phyloP scores from a whole-genome alignment of 2,329 filamentous ascomycete species.

The Paraconiothyrium sp. region DNA sequence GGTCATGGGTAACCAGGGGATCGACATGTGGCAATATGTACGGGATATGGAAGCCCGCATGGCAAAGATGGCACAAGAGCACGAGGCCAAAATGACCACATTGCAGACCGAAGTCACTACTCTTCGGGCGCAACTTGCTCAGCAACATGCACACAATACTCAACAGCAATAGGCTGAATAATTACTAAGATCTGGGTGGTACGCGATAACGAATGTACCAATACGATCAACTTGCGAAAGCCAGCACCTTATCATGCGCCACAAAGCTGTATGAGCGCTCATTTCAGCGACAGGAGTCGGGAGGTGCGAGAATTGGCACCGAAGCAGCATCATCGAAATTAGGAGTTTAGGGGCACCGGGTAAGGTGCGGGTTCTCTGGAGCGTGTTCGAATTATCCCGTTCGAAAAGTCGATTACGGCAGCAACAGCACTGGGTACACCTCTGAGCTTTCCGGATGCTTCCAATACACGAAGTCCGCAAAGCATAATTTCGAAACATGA shows the following conservation, averaged over 20 bases:
- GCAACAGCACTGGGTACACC: neutral
- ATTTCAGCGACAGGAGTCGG: conserved; percentile 17
- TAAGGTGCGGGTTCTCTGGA: neutral
- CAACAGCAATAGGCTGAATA: conserved; percentile 17
- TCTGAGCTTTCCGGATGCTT: neutral
- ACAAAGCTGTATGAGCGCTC: conserved; percentile 13
- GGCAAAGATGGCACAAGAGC: conserved; percentile 58
- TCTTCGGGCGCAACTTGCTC: conserved; percentile 49
- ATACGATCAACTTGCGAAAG: conserved; percentile 14
- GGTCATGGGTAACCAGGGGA: conserved; percentile 64
- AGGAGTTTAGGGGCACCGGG: conserved; percentile 6
- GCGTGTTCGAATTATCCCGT: neutral
- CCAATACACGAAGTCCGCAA: neutral
- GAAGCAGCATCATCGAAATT: conserved; percentile 20
- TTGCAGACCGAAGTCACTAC: conserved; percentile 57
- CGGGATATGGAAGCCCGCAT: conserved; percentile 70
- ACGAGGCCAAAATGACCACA: conserved; percentile 55
- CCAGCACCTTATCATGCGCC: conserved; percentile 15
- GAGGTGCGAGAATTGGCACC: conserved; percentile 8
- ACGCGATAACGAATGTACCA: conserved; percentile 8
- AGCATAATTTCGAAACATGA: neutral
- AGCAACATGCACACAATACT: conserved; percentile 37
- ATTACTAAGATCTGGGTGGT: neutral
- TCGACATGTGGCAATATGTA: conserved; percentile 75
- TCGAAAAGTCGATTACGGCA: neutral